Conservation (phyloP, 768 basidiomycete genomes). For the Thelephora ganbajun region DNA sequence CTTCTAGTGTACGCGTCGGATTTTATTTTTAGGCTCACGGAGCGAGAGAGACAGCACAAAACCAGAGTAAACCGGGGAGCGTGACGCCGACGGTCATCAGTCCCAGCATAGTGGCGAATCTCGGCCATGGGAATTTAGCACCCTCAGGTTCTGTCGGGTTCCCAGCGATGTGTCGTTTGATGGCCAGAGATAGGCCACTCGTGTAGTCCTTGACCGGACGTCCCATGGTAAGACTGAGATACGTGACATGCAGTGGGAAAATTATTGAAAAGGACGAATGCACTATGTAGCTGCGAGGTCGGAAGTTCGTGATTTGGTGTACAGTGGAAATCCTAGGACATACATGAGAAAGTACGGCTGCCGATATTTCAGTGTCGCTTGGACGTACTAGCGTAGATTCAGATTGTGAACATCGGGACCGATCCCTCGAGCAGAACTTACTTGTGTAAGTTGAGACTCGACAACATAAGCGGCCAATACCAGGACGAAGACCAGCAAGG, state of each 20-base stretch:
- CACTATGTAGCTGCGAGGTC: conserved; percentile 55
- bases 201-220: conserved; percentile 35
- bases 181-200: conserved; percentile 34
- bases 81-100: conserved; percentile 44
- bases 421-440: conserved; percentile 17
- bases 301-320: too few relatives aligned
- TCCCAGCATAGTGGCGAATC: conserved; percentile 20
- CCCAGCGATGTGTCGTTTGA: conserved; percentile 21
- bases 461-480: conserved; percentile 59
- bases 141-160: not conserved
- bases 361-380: conserved; percentile 59
- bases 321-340: conserved; percentile 12
- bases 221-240: conserved; percentile 38
- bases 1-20: not conserved
- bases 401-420: not conserved
- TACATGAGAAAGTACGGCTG: conserved; percentile 88
- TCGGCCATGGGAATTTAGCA: conserved; percentile 14
- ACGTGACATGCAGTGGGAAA: conserved; percentile 70
- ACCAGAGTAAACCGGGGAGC: conserved; percentile 62
- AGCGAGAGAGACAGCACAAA: conserved; percentile 49
- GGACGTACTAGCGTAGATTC: conserved; percentile 48
- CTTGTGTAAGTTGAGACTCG: conserved; percentile 71
- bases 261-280: conserved; percentile 71
- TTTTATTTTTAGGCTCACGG: conserved; percentile 36
- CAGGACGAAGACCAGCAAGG: conserved; percentile 41